Percentiles rank a stretch among this genome's conserved stretches.
Conservation (phyloP, 1,284 basidiomycete species). For the Cutaneotrichosporon sp. region DNA sequence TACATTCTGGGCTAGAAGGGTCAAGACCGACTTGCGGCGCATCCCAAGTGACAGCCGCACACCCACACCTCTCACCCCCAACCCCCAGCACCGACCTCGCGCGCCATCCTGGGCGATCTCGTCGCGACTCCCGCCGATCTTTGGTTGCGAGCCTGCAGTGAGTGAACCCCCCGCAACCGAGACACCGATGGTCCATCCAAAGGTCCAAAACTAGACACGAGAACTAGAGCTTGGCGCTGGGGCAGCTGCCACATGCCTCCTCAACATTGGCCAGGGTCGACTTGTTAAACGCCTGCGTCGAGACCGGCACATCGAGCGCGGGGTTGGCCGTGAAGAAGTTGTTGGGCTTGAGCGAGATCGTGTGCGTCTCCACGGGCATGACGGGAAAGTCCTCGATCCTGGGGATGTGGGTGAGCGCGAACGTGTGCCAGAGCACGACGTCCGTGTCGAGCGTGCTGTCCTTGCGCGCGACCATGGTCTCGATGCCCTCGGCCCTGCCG, state of each 20-base stretch:
- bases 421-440: constrained; percentile 10
- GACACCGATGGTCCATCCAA: no score
- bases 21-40: no score
- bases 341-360: constrained; percentile 5
- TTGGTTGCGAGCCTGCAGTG: no score
- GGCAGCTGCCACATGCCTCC: not conserved
- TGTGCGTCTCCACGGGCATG: constrained; percentile 11
- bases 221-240: not conserved
- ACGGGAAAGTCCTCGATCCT: constrained; percentile 8
- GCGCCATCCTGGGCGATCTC: no score
- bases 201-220: no score
- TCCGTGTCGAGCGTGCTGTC: constrained; percentile 4
- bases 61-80: no score
- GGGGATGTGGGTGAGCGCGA: constrained; percentile 7
- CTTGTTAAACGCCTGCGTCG: constrained; percentile 45
- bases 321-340: constrained; percentile 80
- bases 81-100: no score
- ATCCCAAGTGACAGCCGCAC: no score
- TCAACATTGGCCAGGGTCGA: constrained; percentile 8
- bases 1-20: no score
- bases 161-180: no score
- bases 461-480: not conserved
- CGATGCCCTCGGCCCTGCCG: constrained; percentile 3
- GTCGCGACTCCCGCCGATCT: no score
- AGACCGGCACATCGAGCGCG: constrained; percentile 70